Conservation (phyloP, 2,329 filamentous ascomycete genomes). For the Alternaria triticimaculans region DNA sequence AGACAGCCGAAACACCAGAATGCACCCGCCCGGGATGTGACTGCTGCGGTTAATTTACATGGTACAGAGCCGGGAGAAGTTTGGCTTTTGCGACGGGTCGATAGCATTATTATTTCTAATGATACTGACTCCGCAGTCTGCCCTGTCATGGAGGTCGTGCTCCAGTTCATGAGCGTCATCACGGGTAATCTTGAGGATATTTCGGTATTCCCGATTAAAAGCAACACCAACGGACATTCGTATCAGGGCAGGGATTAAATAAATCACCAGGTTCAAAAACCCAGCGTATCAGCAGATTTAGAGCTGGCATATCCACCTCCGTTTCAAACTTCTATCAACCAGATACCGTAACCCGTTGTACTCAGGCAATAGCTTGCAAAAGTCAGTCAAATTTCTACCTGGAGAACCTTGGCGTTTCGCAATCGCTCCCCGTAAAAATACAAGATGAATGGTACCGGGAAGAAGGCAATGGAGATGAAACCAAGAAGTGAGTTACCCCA, state of each 20-base stretch:
- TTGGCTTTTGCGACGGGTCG: not conserved
- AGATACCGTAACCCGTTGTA: not conserved
- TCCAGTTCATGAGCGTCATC: not conserved
- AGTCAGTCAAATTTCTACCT: not conserved
- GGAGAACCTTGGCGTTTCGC: not conserved
- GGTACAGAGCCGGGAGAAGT: not conserved
- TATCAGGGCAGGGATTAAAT: accelerated
- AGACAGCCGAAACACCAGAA: not conserved
- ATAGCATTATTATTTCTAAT: not conserved
- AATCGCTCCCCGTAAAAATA: not conserved
- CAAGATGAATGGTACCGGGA: not conserved
- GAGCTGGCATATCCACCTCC: not conserved
- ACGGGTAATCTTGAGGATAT: not conserved
- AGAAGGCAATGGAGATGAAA: slow-evolving; percentile 56
- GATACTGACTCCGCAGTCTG: not conserved
- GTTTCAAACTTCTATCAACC: not conserved
- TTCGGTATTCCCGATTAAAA: not conserved
- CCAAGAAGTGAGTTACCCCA: slow-evolving; percentile 64
- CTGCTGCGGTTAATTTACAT: not conserved
- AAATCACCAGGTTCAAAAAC: accelerated
- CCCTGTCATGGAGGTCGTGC: not conserved
- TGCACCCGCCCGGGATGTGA: not conserved
- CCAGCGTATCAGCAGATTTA: not conserved
- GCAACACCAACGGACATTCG: not conserved
- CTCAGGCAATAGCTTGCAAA: not conserved